Base-by-base conservation (phyloP, 192 early-diverging fungal genomes). In the Rhizophagus sp. region DNA sequence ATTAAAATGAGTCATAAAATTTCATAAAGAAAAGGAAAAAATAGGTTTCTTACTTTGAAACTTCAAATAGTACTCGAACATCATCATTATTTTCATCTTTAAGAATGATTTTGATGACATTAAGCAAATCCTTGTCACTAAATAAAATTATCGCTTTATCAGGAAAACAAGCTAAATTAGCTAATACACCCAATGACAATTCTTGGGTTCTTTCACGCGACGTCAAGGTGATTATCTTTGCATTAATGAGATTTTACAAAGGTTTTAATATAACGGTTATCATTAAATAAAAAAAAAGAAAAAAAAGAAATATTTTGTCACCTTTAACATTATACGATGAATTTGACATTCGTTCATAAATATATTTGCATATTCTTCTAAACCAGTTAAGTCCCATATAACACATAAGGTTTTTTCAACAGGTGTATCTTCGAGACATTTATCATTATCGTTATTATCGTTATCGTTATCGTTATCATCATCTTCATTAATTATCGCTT, bases 161-260 rank as follows among this genome's bases (percentile, higher is more conserved):
- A 71, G 70, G 75, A 44, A 83, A 80, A 69, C 77, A 85, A 30
- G 84, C 82, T 19, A 85, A 57, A 50, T 85, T 85, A 4, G 84
- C 84, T 2, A 85, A 63, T 9, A 78, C 67, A 7, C 84, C 84
- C 57, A 85, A 66, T 3, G 82, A 76, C 19, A 85, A 33, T 62
- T 85, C 84, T 76, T 80, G 30, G 30, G 82, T 81, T 52, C 84
- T 69, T 13, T 66, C 39, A 15, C 84, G 78, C 47, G 34, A 30
- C 22, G 82, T 85, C 3, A 62, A 66, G 2, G 80, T 83, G 30
- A 83, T 75, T 81, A 57, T 19, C 52, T 57, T 57, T 52, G 50
- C 12, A 57, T 50, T 0, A 57, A 57, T 57, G 19, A 57, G 19
- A 57, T 52, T 17, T 19, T 17, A 57, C 13, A 3, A 17, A 57